Evolutionary conservation across 768 basidiomycete species (phyloP).

Genomic region (Lyophyllum atratum): DNA sequence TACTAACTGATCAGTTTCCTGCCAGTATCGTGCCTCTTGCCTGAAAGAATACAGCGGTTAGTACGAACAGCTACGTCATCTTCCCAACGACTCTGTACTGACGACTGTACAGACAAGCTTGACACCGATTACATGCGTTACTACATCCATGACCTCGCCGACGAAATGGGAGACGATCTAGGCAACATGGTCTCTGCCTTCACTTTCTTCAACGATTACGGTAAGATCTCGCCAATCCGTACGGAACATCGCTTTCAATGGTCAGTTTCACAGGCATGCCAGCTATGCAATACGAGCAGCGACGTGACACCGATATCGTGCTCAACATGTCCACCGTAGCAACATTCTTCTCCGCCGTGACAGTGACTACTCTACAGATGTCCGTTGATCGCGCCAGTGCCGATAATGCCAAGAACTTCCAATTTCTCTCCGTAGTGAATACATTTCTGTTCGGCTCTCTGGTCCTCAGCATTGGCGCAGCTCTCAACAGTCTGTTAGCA

Average conservation of each 20-base stretch:
- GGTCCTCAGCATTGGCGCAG: constrained; percentile 25
- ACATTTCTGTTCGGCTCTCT: constrained; percentile 26
- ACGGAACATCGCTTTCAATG: neutral
- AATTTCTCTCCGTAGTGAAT: constrained; percentile 16
- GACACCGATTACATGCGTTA: constrained; percentile 6
- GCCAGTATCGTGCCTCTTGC: constrained; percentile 17
- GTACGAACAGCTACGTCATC: neutral
- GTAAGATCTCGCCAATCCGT: neutral
- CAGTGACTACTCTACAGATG: constrained; percentile 23
- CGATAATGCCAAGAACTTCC: neutral
- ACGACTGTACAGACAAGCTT: neutral
- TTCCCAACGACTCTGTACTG: neutral
- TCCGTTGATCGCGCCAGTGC: constrained; percentile 3
- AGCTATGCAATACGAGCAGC: constrained; percentile 23
- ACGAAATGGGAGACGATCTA: constrained; percentile 13
- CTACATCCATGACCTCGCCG: constrained; percentile 17
- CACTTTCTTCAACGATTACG: constrained; percentile 17
- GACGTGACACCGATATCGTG: constrained; percentile 11
- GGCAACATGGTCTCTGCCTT: constrained; percentile 11
- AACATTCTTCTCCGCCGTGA: constrained; percentile 32
- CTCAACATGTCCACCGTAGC: constrained; percentile 20
- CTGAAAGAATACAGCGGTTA: constrained; percentile 9
- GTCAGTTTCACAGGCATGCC: constrained; percentile 14
- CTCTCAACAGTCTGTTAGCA: constrained; percentile 25
- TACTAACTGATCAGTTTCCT: neutral